Conservation (phyloP, 2,329 filamentous ascomycete genomes). For the Claviceps cyperi region DNA sequence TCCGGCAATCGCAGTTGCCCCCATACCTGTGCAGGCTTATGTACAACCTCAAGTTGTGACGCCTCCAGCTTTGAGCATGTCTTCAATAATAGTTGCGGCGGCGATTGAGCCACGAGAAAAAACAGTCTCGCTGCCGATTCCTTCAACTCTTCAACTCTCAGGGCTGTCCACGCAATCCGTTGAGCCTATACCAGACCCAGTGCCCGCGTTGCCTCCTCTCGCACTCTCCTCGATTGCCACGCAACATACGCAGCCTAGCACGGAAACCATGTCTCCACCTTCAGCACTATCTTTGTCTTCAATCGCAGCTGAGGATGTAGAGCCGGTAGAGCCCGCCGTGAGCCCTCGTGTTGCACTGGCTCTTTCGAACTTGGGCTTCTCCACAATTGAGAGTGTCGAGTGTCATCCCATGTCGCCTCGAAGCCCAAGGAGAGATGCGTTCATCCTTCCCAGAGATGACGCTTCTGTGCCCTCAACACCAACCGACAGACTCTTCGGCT, state of each 20-base stretch:
- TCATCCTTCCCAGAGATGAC: constrained; percentile 39
- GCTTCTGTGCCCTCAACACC: constrained; percentile 24
- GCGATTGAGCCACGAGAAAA: constrained; percentile 22
- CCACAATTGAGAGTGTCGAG: constrained; percentile 29
- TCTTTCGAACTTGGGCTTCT: constrained; percentile 25
- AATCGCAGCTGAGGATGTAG: constrained; percentile 20
- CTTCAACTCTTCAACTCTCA: constrained; percentile 19
- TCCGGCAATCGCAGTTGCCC: not conserved
- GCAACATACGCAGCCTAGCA: constrained; percentile 16
- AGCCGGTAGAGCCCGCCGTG: constrained; percentile 25
- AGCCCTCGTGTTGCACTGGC: constrained; percentile 14
- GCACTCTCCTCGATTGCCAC: constrained; percentile 18
- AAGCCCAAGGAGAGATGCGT: constrained; percentile 39
- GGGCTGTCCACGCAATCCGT: constrained; percentile 21
- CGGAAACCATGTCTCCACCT: constrained; percentile 9
- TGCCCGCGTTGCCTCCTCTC: constrained; percentile 12
- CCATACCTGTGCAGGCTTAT: constrained; percentile 1
- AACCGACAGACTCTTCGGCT: constrained; percentile 25
- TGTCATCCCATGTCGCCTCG: constrained; percentile 32
- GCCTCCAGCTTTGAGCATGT: constrained; percentile 14
- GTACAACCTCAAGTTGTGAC: not conserved
- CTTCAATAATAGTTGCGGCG: constrained; percentile 18
- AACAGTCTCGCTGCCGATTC: constrained; percentile 9
- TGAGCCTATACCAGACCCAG: constrained; percentile 18
- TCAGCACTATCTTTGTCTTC: constrained; percentile 23